Evolutionary conservation across 2,329 filamentous ascomycete genomes (phyloP), one percentile per base, ranked within the genome.

Genomic region (Graphilbum sp.): DNA sequence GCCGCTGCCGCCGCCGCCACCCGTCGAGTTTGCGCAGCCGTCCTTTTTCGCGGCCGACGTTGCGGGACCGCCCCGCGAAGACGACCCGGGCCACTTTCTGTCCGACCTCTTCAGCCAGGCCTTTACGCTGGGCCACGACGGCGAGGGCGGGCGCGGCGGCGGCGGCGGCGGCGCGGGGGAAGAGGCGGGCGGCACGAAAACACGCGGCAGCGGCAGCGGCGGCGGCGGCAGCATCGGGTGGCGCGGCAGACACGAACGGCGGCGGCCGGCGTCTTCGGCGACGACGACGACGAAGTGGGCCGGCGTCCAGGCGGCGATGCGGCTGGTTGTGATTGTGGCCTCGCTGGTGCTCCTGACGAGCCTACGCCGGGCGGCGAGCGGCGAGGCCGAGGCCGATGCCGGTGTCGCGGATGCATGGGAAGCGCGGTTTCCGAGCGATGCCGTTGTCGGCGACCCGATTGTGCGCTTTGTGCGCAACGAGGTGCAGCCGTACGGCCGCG

Each of bases 1-100:
- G n/a, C 24, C 15, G 19, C 15, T 31, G 16, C 18, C 8, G 33
- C n/a, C 27, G 9, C 16, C 34, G 6, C 18, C 27, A 6, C 27
- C 18, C 9, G 37, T 46, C 12, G 39, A 47, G 38, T 45, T 46
- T 41, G 31, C 72, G 41, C 69, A 72, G 34, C 73, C 72, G 2
- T 68, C 56, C n/a, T 70, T 75, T 54, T 77, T 75, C 52, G 71
- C 72, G 4, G 59, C 62, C 2, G 47, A 56, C 18, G 3, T 40
- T 24, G 25, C 17, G 8, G 18, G 32, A 8, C 41, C 39, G 15
- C 12, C 23, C 2, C 30, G n/a, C 20, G 36, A 55, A 7, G 55
- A 56, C 32, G 62, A 64, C 32, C 61, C 64, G 34, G 52, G 61
- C 3, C 61, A 58, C 39, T 53, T 56, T 1, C 40, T 69, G 39